Evolutionary conservation across 345 rosid species (phyloP), one percentile per base, ranked within the genome.

Genomic region (Melaleuca alternifolia): DNA sequence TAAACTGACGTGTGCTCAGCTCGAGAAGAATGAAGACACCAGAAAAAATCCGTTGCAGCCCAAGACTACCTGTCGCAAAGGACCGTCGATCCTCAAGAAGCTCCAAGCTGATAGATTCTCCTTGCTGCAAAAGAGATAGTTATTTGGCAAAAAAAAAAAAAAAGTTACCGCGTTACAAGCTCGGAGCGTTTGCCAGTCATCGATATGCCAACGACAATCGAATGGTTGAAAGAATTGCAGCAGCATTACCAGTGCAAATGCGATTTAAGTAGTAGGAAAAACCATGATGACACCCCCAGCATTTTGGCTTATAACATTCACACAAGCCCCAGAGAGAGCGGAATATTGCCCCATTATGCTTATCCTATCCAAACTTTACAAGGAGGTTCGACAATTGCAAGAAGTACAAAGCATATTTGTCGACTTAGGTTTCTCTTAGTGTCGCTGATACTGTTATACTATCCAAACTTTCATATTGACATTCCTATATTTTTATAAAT

Each of bases 311-410:
- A 2, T 1, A 3, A 3, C 10, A 20, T 20, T 20, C 13, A 54
- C 56, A 7, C 56, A 54, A 54, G 20, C 56, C 6, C 24, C 10
- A 6, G 10, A 54, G 24, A 54, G 7, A 20, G 56, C 56, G 18
- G 2, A 54, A 7, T 20, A 54, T 20, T 7, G 10, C 24, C 18
- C 56, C 56, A 1, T 54, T 54, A 3, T 20, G 56, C 18, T 54
- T 18, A 12, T 51, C 56, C 24, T 7, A 54, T 54, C 4, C 24
- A 23, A 54, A n/a, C n/a, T n/a, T n/a, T n/a, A n/a, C n/a, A n/a
- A 26, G 62, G 62, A 57, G 26, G 62, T 24, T 57, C 0, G 0
- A 23, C 7, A 5, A 26, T 6, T 11, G 0, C 62, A 26, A 1
- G 15, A 57, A 28, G 62, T 13, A 57, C 62, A 26, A 0, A 56